Base-by-base conservation (phyloP, 2,329 filamentous ascomycete genomes). In the Colletotrichum limetticola region DNA sequence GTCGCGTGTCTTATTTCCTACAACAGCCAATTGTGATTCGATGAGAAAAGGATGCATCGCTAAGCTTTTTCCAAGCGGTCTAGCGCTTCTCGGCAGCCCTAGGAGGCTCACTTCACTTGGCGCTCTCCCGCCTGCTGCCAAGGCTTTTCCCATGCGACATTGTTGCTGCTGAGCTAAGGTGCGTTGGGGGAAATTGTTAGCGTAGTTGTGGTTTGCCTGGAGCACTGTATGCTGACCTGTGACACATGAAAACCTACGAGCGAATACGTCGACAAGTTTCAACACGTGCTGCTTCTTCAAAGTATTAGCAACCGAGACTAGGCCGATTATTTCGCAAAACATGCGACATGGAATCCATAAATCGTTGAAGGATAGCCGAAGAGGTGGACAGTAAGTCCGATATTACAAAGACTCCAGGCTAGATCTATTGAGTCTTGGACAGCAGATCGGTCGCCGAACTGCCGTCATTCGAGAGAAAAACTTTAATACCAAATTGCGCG, bases 41-140 rank as follows among this genome's bases (percentile, higher is more conserved):
- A 32, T 19, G 19, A 32, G 55, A 30, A 19, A 14, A 57, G 1
- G 55, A 19, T 35, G 5, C 30, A 12, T 16, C 8, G 61, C 61
- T 63, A 63, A 63, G 61, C 61, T 53, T 63, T 49, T 63, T 24
- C 42, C 60, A 63, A 53, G 60, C 60, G 14, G 28, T 63, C 16
- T 26, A 53, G 46, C 28, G 42, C 42, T 59, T 37, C 46, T 63
- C n/a, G 60, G 28, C n/a, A 55, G 60, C 26, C 57, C 30, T 37
- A 32, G 28, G 55, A 57, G 26, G 55, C 55, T 28, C 6, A 24
- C 42, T 49, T 49, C 42, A 49, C 42, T 49, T 49, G 42, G 42
- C 19, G 19, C 19, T 49, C 42, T 22, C 42, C 42, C 42, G 3
- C 19, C 19, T 49, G 42, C 42, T 59, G 57, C 57, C 57, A 59